A percentile compares a stretch with the other conserved stretches of the same genome.
phyloP scores from a whole-genome alignment of 1,284 basidiomycete genomes.

The Jaminaea rosea region DNA sequence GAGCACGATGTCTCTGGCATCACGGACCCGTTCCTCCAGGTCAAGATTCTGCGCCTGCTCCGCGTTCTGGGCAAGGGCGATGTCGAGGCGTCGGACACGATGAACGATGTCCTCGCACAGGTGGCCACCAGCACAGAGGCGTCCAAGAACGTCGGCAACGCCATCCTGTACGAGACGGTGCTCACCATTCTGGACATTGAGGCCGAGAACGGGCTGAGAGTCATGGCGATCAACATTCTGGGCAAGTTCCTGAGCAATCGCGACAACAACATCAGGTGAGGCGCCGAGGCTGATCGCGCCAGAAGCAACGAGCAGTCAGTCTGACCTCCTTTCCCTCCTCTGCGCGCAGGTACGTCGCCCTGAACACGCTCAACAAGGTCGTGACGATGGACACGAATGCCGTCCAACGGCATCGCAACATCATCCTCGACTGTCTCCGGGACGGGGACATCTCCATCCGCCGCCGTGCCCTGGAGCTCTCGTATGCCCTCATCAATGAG shows the following conservation, averaged over 20 bases:
- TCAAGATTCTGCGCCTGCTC: slow-evolving; percentile 89
- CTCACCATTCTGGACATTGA: slow-evolving; percentile 96
- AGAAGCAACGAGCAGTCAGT: neutral
- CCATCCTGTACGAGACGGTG: slow-evolving; percentile 96
- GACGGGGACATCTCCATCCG: slow-evolving; percentile 99
- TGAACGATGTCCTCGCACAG: slow-evolving; percentile 98
- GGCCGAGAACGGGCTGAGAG: slow-evolving; percentile 85
- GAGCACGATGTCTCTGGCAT: slow-evolving; percentile 99
- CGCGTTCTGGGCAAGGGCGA: slow-evolving; percentile 77
- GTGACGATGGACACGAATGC: slow-evolving; percentile 97
- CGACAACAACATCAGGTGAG: slow-evolving; percentile 80
- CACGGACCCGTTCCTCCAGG: slow-evolving; percentile 96
- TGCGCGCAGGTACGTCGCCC: slow-evolving; percentile 75
- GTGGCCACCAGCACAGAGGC: slow-evolving; percentile 98
- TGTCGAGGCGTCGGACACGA: slow-evolving; percentile 73
- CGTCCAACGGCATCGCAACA: slow-evolving; percentile 94
- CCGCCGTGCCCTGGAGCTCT: slow-evolving; percentile 87
- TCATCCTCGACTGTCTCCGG: slow-evolving; percentile 92
- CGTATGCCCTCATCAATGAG: slow-evolving; percentile 95
- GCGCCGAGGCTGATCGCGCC: slow-evolving; percentile 2
- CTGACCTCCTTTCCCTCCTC: neutral
- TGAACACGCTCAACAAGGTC: slow-evolving; percentile 97
- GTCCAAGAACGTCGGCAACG: slow-evolving; percentile 95
- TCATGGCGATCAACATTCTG: slow-evolving; percentile 99
- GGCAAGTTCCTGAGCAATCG: slow-evolving; percentile 96